These are phyloP conservation scores for Wallacemonas collosoma DNA, from an alignment of 208 protist genomes.

Conservation along the genomic window DNA sequence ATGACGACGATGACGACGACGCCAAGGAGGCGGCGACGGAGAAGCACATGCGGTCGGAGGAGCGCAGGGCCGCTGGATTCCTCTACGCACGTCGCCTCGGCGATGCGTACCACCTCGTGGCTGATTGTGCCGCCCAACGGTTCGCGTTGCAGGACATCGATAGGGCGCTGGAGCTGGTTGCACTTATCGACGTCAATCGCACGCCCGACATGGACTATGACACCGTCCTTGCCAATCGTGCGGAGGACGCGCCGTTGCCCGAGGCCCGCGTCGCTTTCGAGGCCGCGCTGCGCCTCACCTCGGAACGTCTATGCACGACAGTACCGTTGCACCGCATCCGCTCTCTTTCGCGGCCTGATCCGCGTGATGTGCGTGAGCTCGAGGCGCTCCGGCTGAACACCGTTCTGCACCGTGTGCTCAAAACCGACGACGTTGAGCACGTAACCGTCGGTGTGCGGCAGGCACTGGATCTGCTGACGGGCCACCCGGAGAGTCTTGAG, in stretches of 20 bases:
- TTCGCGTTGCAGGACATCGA: slow-evolving; percentile 59
- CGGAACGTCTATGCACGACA: slow-evolving; percentile 53
- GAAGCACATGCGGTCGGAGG: slow-evolving; percentile 11
- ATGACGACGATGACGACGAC: slow-evolving; percentile 6
- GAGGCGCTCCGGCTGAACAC: slow-evolving; percentile 80
- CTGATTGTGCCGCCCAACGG: slow-evolving; percentile 60
- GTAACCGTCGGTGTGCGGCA: slow-evolving; percentile 47
- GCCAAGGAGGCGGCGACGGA: slow-evolving; percentile 44
- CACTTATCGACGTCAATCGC: slow-evolving; percentile 61
- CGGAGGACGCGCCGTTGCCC: slow-evolving; percentile 12
- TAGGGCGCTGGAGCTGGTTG: slow-evolving; percentile 57
- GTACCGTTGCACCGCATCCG: slow-evolving; percentile 50
- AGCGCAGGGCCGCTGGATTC: slow-evolving; percentile 40
- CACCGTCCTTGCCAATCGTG: slow-evolving; percentile 19
- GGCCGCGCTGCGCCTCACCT: slow-evolving; percentile 39
- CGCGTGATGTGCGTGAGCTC: slow-evolving; percentile 52
- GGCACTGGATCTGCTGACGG: slow-evolving; percentile 58
- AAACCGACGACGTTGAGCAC: slow-evolving; percentile 45
- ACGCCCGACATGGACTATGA: slow-evolving; percentile 55
- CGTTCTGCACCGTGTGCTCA: slow-evolving; percentile 60
- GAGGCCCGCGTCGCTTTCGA: slow-evolving; percentile 38
- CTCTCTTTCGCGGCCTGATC: slow-evolving; percentile 39
- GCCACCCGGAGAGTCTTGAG: slow-evolving; percentile 70
- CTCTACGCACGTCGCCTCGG: slow-evolving; percentile 63
- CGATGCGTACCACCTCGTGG: slow-evolving; percentile 61